Conservation (phyloP, 192 early-diverging fungal species). For the Podila epicladia region DNA sequence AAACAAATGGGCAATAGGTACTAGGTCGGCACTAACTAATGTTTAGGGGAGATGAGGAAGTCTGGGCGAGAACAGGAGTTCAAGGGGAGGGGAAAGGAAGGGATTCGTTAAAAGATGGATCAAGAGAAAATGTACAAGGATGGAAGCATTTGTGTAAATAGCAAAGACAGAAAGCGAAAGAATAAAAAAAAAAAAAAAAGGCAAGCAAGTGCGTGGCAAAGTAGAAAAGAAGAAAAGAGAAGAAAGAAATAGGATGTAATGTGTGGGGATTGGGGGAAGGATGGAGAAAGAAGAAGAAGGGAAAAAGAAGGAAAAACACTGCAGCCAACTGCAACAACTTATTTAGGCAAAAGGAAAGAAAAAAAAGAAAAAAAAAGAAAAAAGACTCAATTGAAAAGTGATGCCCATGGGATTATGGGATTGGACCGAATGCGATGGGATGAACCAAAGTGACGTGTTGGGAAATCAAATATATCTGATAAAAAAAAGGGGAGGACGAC, state of each 20-base stretch:
- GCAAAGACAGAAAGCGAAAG: background rate
- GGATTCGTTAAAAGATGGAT: background rate
- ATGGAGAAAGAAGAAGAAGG: background rate
- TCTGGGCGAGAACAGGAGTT: background rate
- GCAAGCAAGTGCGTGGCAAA: background rate
- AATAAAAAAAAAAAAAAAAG: background rate
- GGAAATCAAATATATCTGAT: background rate
- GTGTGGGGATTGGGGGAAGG: background rate
- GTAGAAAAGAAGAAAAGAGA: background rate
- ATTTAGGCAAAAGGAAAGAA: background rate
- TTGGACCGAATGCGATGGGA: background rate
- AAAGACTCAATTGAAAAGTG: background rate
- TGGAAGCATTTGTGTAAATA: background rate
- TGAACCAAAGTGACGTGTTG: background rate
- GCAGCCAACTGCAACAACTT: too few relatives aligned
- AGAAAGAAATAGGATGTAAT: background rate
- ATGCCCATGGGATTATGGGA: constrained; percentile 9
- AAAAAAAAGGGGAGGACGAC: background rate
- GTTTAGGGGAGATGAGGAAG: background rate
- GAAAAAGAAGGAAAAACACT: too few relatives aligned
- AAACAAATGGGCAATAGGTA: too few relatives aligned
- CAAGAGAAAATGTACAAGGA: background rate
- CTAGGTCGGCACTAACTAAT: too few relatives aligned
- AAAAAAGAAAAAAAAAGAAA: background rate
- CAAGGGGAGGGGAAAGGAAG: background rate